Evolutionary conservation across 1,284 basidiomycete species (phyloP).

Genomic region (Rhodotorula sp.): DNA sequence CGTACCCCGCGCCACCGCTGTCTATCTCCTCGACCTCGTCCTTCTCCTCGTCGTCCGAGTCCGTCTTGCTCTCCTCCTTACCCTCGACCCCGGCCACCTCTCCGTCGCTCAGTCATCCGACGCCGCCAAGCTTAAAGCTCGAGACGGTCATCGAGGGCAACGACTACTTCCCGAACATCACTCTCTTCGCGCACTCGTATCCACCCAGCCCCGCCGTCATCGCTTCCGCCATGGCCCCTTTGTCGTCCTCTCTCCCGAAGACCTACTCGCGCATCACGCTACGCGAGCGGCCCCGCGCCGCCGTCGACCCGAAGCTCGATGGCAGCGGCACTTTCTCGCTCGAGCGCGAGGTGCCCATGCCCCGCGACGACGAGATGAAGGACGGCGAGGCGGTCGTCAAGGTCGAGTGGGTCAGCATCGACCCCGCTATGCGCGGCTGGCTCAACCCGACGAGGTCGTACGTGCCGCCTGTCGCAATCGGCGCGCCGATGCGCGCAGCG

Average conservation of each 20-base stretch:
- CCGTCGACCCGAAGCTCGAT: slow-evolving; percentile 42
- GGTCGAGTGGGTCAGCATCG: slow-evolving; percentile 48
- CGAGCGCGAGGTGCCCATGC: slow-evolving; percentile 37
- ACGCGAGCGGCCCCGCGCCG: slow-evolving; percentile 47
- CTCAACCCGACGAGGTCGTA: slow-evolving; percentile 42
- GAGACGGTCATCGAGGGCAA: neutral
- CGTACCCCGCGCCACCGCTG: neutral
- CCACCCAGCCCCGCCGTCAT: neutral
- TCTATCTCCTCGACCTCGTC: neutral
- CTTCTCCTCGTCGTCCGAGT: neutral
- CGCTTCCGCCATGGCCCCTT: slow-evolving; percentile 18
- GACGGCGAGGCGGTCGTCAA: slow-evolving; percentile 46
- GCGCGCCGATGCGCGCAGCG: slow-evolving; percentile 42
- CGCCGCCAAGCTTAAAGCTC: neutral
- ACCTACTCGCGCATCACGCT: slow-evolving; percentile 44
- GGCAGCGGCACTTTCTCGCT: slow-evolving; percentile 45
- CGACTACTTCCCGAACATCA: neutral
- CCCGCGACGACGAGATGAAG: slow-evolving; percentile 37
- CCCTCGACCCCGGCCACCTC: neutral
- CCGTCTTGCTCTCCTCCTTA: neutral
- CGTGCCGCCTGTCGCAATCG: slow-evolving; percentile 41
- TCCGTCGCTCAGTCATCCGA: neutral
- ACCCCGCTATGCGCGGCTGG: slow-evolving; percentile 48
- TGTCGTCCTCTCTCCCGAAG: slow-evolving; percentile 15
- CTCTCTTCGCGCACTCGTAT: neutral